Evolutionary conservation across 176 grass and related monocot genomes (phyloP), one percentile per base, ranked within the genome.

Genomic region (Eragrostis nindensis): DNA sequence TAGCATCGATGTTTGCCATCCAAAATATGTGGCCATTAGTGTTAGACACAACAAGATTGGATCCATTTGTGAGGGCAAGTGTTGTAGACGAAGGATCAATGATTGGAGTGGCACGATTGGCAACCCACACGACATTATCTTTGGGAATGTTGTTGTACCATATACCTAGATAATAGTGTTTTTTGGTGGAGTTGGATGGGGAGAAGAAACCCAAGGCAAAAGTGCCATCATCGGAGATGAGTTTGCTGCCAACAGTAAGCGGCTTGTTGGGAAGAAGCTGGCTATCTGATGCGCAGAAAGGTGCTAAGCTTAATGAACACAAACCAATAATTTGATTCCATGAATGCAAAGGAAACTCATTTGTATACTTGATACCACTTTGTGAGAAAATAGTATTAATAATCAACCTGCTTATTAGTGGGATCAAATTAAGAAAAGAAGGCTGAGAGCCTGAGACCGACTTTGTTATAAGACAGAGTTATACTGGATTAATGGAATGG

Each of bases 191-290:
- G 46, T 77, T 80, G 17, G 80, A 86, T 5, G 72, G 84, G 11
- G 76, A 84, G 90, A 89, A 87, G 61, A 93, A 93, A 4, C 91
- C 91, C 18, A 93, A 17, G 11, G 71, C 73, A 7, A 89, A 93
- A 29, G 68, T 70, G 19, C 84, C 84, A 60, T 80, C 87, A 4
- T 87, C 52, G 4, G 91, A 93, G 19, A 87, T 5, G n/a, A 93
- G 64, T 15, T 73, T 77, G 39, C 38, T 71, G 11, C 74, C 73
- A 0, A 77, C 29, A n/a, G 45, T 74, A 27, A 89, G 82, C 1
- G 61, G 74, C 49, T 65, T 66, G 6, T 76, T 62, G 5, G 72
- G n/a, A 54, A 83, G 26, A 15, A 92, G 76, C 24, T 27, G 73
- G 45, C 78, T 50, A 7, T 46, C 11, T 0, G 80, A 84, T 77